Conservation (phyloP, 805 yeast species). For the Cyberlindnera mississippiensis region DNA sequence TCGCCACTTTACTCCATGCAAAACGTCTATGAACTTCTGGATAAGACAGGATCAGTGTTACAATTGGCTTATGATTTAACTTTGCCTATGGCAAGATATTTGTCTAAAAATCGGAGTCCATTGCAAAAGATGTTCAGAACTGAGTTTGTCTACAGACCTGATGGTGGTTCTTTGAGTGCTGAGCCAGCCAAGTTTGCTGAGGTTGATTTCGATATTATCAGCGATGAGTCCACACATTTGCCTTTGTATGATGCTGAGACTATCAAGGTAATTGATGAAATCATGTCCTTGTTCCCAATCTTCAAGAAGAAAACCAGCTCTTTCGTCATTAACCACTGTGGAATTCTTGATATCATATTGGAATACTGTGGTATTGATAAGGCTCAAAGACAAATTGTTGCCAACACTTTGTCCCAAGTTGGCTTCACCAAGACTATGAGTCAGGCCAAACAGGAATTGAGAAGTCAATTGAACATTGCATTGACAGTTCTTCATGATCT, state of each 20-base stretch:
- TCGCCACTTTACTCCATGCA: slow-evolving; percentile 66
- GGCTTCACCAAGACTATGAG: slow-evolving; percentile 65
- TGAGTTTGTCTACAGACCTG: slow-evolving; percentile 78
- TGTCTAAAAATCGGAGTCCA: slow-evolving; percentile 60
- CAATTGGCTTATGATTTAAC: slow-evolving; percentile 89
- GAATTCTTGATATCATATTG: slow-evolving; percentile 67
- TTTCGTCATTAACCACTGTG: slow-evolving; percentile 75
- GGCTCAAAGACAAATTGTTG: slow-evolving; percentile 66
- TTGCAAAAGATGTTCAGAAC: slow-evolving; percentile 63
- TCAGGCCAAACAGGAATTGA: slow-evolving; percentile 52
- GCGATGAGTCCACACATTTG: slow-evolving; percentile 43
- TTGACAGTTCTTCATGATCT: slow-evolving; percentile 80
- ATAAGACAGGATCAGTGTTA: slow-evolving; percentile 80
- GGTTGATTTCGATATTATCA: slow-evolving; percentile 74
- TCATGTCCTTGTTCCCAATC: slow-evolving; percentile 62
- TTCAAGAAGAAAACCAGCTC: slow-evolving; percentile 52
- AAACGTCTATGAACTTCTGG: slow-evolving; percentile 75
- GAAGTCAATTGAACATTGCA: slow-evolving; percentile 68
- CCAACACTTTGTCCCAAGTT: slow-evolving; percentile 68
- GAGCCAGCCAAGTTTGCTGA: slow-evolving; percentile 79
- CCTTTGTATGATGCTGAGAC: slow-evolving; percentile 83
- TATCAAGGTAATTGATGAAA: slow-evolving; percentile 74
- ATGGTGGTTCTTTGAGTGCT: slow-evolving; percentile 49
- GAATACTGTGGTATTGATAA: slow-evolving; percentile 79
- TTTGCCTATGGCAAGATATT: slow-evolving; percentile 79